Conservation (phyloP, 257 asterid species). For the Plectranthus barbatus region DNA sequence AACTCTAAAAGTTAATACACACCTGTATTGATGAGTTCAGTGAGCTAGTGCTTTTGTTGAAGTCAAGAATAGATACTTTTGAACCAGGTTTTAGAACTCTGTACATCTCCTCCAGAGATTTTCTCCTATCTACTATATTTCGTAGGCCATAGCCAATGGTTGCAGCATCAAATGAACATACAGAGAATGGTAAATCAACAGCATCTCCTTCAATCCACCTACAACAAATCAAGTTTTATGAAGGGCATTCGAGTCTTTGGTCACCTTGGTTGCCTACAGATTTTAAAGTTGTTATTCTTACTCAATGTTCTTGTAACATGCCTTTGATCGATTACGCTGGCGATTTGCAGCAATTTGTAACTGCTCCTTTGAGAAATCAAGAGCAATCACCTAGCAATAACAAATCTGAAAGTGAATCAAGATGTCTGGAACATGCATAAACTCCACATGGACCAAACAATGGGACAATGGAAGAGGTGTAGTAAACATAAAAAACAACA, state of each 20-base stretch:
- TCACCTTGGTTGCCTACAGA: background rate
- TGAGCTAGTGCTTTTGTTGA: conserved; percentile 58
- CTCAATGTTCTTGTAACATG: conserved; percentile 74
- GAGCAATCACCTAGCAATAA: conserved; percentile 56
- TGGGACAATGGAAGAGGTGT: background rate
- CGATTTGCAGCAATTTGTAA: conserved; percentile 62
- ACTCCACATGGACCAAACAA: background rate
- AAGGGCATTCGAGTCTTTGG: background rate
- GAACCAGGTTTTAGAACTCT: conserved; percentile 81
- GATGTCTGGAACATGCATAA: background rate
- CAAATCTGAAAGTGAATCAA: background rate
- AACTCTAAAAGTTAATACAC: background rate
- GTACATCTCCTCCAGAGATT: conserved; percentile 55
- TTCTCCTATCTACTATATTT: conserved; percentile 56
- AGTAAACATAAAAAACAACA: too few relatives aligned
- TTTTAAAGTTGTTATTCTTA: conserved; percentile 33
- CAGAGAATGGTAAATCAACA: conserved; percentile 61
- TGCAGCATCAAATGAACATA: conserved; percentile 61
- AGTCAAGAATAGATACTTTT: conserved; percentile 65
- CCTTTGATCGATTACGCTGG: conserved; percentile 44
- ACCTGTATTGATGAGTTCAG: conserved; percentile 56
- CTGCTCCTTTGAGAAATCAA: conserved; percentile 85
- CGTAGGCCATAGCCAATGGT: conserved; percentile 84
- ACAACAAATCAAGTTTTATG: conserved; percentile 11
- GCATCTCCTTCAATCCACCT: conserved; percentile 97